A percentile compares a stretch with the other conserved stretches of the same genome.
phyloP scores from a whole-genome alignment of 2,329 filamentous ascomycete genomes.

The Fusarium chlamydosporum region DNA sequence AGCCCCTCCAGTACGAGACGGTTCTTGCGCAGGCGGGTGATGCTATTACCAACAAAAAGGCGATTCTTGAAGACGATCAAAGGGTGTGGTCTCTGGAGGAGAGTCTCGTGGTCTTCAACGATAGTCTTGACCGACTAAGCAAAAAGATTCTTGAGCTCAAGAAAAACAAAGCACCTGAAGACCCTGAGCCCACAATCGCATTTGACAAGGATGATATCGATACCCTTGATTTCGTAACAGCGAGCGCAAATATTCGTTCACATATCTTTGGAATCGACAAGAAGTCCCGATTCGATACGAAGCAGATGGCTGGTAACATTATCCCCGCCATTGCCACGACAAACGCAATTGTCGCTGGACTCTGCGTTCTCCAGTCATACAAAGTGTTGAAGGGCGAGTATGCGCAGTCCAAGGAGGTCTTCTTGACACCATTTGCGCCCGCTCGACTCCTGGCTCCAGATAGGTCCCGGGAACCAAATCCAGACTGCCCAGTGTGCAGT shows the following conservation, averaged over 20 bases:
- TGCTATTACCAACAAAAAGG: slow-evolving; percentile 66
- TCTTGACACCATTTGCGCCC: slow-evolving; percentile 77
- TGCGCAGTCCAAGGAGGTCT: slow-evolving; percentile 82
- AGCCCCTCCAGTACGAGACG: slow-evolving; percentile 77
- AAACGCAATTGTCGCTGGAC: slow-evolving; percentile 93
- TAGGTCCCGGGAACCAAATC: slow-evolving; percentile 75
- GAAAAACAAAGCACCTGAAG: slow-evolving; percentile 61
- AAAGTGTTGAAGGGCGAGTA: slow-evolving; percentile 86
- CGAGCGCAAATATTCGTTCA: slow-evolving; percentile 90
- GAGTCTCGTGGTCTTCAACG: slow-evolving; percentile 87
- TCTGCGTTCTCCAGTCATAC: slow-evolving; percentile 93
- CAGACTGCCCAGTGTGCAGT: slow-evolving; percentile 86
- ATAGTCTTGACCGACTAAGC: slow-evolving; percentile 84
- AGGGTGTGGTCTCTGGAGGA: slow-evolving; percentile 84
- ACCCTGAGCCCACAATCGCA: slow-evolving; percentile 75
- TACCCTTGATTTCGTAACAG: slow-evolving; percentile 93
- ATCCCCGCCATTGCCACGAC: slow-evolving; percentile 98
- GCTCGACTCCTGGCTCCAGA: slow-evolving; percentile 72
- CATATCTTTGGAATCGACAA: slow-evolving; percentile 88
- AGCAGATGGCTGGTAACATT: slow-evolving; percentile 99
- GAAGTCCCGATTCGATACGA: slow-evolving; percentile 95
- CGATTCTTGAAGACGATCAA: slow-evolving; percentile 76
- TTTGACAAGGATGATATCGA: slow-evolving; percentile 99
- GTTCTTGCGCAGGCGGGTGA: slow-evolving; percentile 67
- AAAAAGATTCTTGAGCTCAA: slow-evolving; percentile 78